These are phyloP conservation scores for Kuraishia molischiana DNA, from an alignment of 805 yeast species.

Conservation along the genomic window DNA sequence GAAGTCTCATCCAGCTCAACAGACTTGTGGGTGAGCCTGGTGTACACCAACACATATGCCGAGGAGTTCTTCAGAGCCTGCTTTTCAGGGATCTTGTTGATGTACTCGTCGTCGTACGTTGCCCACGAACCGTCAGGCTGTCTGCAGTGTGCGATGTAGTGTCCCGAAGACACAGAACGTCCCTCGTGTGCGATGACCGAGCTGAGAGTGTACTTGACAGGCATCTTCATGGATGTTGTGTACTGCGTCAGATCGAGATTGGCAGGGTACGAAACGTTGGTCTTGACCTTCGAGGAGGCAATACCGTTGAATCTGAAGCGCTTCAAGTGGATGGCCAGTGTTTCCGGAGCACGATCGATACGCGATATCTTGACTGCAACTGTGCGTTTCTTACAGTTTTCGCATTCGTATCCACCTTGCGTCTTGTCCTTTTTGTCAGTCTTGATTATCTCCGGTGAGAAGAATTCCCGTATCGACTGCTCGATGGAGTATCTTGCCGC, in stretches of 20 bases:
- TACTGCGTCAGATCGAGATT: constrained; percentile 64
- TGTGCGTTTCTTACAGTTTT: constrained; percentile 68
- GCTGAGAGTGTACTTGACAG: constrained; percentile 58
- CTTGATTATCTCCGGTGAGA: constrained; percentile 70
- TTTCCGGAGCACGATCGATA: constrained; percentile 80
- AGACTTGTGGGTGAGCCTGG: constrained; percentile 57
- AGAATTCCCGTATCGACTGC: constrained; percentile 70
- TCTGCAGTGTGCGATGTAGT: constrained; percentile 81
- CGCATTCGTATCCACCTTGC: constrained; percentile 67
- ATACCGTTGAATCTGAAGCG: constrained; percentile 81
- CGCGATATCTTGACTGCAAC: constrained; percentile 69
- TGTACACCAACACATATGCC: constrained; percentile 84
- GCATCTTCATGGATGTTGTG: constrained; percentile 32
- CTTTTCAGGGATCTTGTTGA: constrained; percentile 61
- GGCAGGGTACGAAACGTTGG: constrained; percentile 73
- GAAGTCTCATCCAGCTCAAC: not conserved
- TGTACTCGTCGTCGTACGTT: constrained; percentile 87
- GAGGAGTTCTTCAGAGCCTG: constrained; percentile 75
- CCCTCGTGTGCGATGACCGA: constrained; percentile 94
- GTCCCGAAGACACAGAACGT: constrained; percentile 85
- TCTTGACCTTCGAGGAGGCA: constrained; percentile 75
- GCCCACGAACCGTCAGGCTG: constrained; percentile 94
- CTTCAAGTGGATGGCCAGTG: constrained; percentile 78
- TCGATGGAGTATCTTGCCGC: constrained; percentile 49
- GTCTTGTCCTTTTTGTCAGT: constrained; percentile 57